Conservation (phyloP, 805 yeast species). For the Clavispora asparagi region DNA sequence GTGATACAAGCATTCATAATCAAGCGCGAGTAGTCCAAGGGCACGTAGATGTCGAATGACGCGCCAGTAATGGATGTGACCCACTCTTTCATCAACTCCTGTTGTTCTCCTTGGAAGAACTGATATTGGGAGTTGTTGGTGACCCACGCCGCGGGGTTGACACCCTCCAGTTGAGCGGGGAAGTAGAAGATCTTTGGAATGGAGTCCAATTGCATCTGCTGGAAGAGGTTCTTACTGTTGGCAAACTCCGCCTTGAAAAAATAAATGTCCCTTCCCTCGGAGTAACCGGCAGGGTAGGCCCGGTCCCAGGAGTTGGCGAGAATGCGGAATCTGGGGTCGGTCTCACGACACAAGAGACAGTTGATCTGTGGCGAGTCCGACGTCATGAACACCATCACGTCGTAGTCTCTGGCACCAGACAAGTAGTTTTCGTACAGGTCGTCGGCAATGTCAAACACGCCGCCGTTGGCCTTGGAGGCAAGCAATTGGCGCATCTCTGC, state of each 20-base stretch:
- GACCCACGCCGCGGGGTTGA: slow-evolving; percentile 24
- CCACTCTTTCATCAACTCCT: slow-evolving; percentile 32
- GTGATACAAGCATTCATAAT: slow-evolving; percentile 31
- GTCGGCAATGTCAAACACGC: slow-evolving; percentile 42
- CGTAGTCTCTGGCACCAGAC: slow-evolving; percentile 63
- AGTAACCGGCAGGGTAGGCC: slow-evolving; percentile 47
- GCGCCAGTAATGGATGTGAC: slow-evolving; percentile 28
- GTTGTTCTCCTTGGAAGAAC: slow-evolving; percentile 44
- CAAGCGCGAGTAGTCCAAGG: slow-evolving; percentile 37
- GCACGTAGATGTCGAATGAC: slow-evolving; percentile 32
- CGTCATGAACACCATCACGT: slow-evolving; percentile 63
- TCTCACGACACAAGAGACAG: slow-evolving; percentile 67
- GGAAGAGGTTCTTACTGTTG: slow-evolving; percentile 49
- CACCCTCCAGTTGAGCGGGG: slow-evolving; percentile 39
- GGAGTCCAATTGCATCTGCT: slow-evolving; percentile 50
- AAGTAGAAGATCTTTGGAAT: slow-evolving; percentile 76
- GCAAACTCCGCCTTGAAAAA: slow-evolving; percentile 74
- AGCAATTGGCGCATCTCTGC: slow-evolving; percentile 9
- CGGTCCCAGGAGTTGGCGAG: slow-evolving; percentile 55
- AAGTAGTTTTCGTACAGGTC: slow-evolving; percentile 52
- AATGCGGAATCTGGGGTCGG: slow-evolving; percentile 58
- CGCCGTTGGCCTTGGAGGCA: slow-evolving; percentile 7
- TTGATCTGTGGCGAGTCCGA: slow-evolving; percentile 70
- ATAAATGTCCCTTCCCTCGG: slow-evolving; percentile 41
- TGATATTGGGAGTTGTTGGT: slow-evolving; percentile 33